Conservation (phyloP, 768 basidiomycete genomes). For the Kwoniella shandongensis region DNA sequence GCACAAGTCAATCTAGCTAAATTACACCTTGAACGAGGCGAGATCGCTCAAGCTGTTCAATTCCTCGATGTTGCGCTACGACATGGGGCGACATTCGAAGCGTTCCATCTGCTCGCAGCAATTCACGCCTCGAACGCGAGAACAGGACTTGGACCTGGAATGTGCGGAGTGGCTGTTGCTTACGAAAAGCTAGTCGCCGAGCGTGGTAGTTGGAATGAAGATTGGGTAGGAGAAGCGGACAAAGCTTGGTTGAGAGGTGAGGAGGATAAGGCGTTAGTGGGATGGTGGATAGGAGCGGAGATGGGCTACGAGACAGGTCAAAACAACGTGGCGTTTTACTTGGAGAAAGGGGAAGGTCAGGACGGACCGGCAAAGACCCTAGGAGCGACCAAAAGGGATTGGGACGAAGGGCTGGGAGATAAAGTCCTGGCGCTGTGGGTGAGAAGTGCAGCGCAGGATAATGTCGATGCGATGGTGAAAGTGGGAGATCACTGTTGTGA, state of each 20-base stretch:
- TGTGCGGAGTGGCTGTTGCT: constrained; percentile 84
- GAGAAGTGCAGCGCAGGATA: constrained; percentile 86
- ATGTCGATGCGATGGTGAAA: constrained; percentile 96
- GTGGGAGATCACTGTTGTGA: constrained; percentile 91
- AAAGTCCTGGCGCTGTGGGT: constrained; percentile 78
- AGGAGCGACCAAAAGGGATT: not conserved
- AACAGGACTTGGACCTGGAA: constrained; percentile 56
- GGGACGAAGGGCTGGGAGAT: not conserved
- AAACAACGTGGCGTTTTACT: constrained; percentile 87
- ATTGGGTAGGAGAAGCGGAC: constrained; percentile 73
- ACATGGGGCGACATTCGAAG: constrained; percentile 87
- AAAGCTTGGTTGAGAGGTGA: constrained; percentile 65
- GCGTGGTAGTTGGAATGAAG: constrained; percentile 80
- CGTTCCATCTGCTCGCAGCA: constrained; percentile 87
- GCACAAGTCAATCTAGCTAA: constrained; percentile 90
- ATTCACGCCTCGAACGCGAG: constrained; percentile 68
- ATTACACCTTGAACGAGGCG: constrained; percentile 62
- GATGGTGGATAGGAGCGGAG: constrained; percentile 95
- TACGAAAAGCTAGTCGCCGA: constrained; percentile 92
- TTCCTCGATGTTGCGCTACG: constrained; percentile 82
- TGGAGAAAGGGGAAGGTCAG: constrained; percentile 74
- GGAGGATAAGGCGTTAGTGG: constrained; percentile 78
- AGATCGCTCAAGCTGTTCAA: constrained; percentile 64
- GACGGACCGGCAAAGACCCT: not conserved
- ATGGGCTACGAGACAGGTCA: constrained; percentile 87